A percentile compares a stretch with the other conserved stretches of the same genome.
Conservation (phyloP, 106 monocot species). For the Platanthera zijinensis region DNA sequence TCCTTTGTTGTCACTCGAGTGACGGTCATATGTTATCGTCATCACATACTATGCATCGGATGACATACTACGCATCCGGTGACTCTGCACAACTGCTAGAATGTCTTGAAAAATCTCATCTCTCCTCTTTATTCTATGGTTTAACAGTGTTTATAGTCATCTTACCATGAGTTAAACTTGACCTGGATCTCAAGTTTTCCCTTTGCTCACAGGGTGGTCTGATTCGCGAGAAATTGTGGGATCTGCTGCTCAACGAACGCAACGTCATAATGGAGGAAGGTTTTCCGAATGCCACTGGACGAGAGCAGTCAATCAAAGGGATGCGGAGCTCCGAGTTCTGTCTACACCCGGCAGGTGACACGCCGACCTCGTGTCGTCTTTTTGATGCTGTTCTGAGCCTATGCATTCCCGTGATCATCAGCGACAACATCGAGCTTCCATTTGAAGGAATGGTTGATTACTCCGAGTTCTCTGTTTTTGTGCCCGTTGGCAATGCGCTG, state of each 20-base stretch:
- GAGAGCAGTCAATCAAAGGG: conserved; percentile 89
- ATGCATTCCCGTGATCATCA: conserved; percentile 86
- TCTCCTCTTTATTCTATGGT: too few species aligned
- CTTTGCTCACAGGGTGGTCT: conserved; percentile 46
- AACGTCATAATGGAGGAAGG: conserved; percentile 88
- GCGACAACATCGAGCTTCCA: conserved; percentile 85
- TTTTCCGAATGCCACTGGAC: conserved; percentile 88
- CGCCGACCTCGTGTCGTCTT: conserved; percentile 91
- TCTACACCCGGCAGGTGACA: conserved; percentile 93
- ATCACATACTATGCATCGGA: too few species aligned
- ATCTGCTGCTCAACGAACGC: conserved; percentile 62
- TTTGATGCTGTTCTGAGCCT: conserved; percentile 88
- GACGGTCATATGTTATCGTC: too few species aligned
- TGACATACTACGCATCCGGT: too few species aligned
- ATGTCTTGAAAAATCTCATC: too few species aligned
- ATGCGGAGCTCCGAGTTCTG: conserved; percentile 91
- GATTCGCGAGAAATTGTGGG: conserved; percentile 87
- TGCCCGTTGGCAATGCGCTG: conserved; percentile 58
- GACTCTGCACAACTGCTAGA: too few species aligned
- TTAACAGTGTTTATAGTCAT: neutral
- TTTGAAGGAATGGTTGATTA: conserved; percentile 96
- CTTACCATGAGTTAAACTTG: neutral
- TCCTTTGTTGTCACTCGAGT: too few species aligned
- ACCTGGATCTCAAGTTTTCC: neutral
- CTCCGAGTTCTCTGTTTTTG: conserved; percentile 59